These are phyloP conservation scores for Solanum habrochaites DNA, from an alignment of 257 asterid genomes.

Conservation along the genomic window DNA sequence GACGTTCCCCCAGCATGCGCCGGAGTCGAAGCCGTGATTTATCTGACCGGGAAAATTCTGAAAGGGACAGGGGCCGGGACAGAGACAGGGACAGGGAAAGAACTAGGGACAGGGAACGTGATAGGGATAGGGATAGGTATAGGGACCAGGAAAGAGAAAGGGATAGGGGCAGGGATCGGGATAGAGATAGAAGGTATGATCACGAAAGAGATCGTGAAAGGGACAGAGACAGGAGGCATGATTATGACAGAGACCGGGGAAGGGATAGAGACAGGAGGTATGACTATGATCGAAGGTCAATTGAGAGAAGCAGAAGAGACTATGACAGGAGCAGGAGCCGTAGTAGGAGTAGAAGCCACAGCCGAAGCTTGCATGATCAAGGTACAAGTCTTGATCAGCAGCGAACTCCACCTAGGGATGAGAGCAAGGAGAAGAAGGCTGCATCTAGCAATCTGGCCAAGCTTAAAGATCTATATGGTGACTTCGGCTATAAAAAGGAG, in stretches of 20 bases:
- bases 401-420: slow-evolving; percentile 37
- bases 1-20: slow-evolving; percentile 45
- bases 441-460: slow-evolving; percentile 80
- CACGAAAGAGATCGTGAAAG: slow-evolving; percentile 31
- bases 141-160: slow-evolving; percentile 22
- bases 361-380: slow-evolving; percentile 36
- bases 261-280: slow-evolving; percentile 25
- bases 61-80: slow-evolving; percentile 3
- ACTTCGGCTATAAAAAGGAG: slow-evolving; percentile 49
- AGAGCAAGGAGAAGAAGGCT: slow-evolving; percentile 37
- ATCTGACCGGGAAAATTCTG: slow-evolving; percentile 41
- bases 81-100: slow-evolving; percentile 11
- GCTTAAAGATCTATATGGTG: slow-evolving; percentile 88
- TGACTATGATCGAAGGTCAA: slow-evolving; percentile 34
- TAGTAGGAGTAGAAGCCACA: slow-evolving; percentile 47
- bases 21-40: slow-evolving; percentile 69
- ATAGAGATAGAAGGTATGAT: slow-evolving; percentile 36
- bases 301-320: slow-evolving; percentile 54
- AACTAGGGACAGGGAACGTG: slow-evolving; percentile 14
- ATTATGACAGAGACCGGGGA: slow-evolving; percentile 32
- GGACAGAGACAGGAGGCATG: slow-evolving; percentile 36
- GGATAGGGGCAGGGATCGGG: slow-evolving; percentile 21
- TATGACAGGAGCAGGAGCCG: slow-evolving; percentile 44
- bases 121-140: slow-evolving; percentile 15
- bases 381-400: slow-evolving; percentile 20